These are phyloP conservation scores for Paramecium pentaurelia DNA, from an alignment of 73 alveolate species.

Conservation along the genomic window DNA sequence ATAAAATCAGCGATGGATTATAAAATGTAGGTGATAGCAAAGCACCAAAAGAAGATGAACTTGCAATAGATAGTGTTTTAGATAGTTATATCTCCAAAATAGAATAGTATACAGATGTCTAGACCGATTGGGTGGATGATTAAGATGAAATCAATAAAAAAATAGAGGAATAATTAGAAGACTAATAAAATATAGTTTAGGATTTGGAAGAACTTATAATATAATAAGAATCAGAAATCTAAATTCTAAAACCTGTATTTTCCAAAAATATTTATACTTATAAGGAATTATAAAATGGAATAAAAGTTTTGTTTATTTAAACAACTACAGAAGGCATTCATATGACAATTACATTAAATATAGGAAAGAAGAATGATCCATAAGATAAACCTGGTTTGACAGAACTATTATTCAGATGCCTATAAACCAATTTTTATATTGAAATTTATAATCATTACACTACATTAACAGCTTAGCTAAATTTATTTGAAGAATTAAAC, in stretches of 20 bases:
- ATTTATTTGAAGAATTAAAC: slow-evolving; percentile 5
- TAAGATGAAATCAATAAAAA: neutral
- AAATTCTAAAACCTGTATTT: neutral
- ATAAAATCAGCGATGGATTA: neutral
- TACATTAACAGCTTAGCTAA: neutral
- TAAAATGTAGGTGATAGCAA: neutral
- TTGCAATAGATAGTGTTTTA: neutral
- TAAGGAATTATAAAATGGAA: slow-evolving; percentile 20
- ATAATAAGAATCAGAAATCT: neutral
- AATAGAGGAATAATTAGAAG: neutral
- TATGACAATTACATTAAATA: neutral
- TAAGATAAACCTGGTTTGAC: neutral
- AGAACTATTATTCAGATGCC: neutral
- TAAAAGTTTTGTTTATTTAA: neutral
- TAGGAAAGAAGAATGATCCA: slow-evolving; percentile 18
- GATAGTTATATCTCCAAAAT: slow-evolving; percentile 17
- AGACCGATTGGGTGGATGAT: slow-evolving; percentile 3
- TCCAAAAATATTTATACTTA: neutral
- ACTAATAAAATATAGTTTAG: neutral
- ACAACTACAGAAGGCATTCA: neutral
- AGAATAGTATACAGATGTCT: neutral
- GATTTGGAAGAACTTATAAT: slow-evolving; percentile 3
- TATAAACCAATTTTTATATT: neutral
- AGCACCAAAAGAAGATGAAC: slow-evolving; percentile 13
- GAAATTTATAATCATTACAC: neutral